A percentile compares a stretch with the other conserved stretches of the same genome.
Evolutionary conservation across 139 green algal genomes (phyloP).

Genomic region (Chlamydomonas sp.): DNA sequence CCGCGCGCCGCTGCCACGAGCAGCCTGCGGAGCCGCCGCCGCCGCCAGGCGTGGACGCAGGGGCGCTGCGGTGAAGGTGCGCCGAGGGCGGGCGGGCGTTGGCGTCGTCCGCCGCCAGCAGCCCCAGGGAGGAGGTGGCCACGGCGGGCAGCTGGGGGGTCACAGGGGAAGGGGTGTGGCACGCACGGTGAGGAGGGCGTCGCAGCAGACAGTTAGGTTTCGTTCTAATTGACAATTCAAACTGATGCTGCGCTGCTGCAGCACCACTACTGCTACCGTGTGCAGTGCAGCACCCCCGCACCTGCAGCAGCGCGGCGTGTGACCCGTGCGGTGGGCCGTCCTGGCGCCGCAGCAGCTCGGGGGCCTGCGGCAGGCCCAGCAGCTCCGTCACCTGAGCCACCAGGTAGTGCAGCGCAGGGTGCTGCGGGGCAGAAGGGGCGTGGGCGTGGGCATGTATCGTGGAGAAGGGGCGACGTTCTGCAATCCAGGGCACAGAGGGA

Average conservation of each 20-base stretch:
- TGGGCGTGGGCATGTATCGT: neutral
- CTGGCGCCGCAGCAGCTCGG: conserved; percentile 8
- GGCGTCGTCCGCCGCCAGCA: neutral
- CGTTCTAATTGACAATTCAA: too few relatives aligned
- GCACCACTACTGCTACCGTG: too few relatives aligned
- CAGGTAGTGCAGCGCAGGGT: conserved; percentile 29
- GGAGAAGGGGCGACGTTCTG: too few relatives aligned
- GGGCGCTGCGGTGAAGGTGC: too few relatives aligned
- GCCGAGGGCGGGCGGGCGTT: neutral
- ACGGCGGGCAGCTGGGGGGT: conserved; percentile 16
- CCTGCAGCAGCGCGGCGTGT: conserved; percentile 31
- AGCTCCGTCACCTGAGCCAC: neutral
- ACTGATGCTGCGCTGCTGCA: too few relatives aligned
- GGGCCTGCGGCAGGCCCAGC: conserved; percentile 9
- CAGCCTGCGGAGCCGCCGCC: neutral
- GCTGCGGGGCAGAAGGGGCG: neutral
- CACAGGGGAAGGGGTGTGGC: neutral
- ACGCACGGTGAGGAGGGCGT: neutral
- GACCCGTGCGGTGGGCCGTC: neutral
- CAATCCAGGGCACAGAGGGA: too few relatives aligned
- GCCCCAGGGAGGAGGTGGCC: neutral
- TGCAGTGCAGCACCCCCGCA: neutral
- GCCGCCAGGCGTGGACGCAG: neutral
- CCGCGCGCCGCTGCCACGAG: conserved; percentile 31
- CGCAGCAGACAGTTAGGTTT: too few relatives aligned